Conservation (phyloP, 371 early-diverging fungal species). For the Mucor sp. region DNA sequence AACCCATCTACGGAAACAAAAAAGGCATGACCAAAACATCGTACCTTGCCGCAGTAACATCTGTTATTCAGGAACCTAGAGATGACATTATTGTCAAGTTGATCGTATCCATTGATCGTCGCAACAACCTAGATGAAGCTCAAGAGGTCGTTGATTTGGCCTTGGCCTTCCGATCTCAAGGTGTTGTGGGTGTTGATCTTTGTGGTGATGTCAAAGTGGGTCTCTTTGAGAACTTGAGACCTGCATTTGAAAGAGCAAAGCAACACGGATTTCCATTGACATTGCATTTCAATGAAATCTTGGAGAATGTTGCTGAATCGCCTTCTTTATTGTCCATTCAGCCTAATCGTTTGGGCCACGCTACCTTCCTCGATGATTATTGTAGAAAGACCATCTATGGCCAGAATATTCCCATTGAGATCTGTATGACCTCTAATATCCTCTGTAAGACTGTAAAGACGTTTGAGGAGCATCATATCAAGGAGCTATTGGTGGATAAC, state of each 20-base stretch:
- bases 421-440: constrained; percentile 72
- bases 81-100: constrained; percentile 50
- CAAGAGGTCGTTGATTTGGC: constrained; percentile 61
- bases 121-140: constrained; percentile 54
- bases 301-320: constrained; percentile 48
- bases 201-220: constrained; percentile 62
- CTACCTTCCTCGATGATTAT: constrained; percentile 49
- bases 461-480: constrained; percentile 59
- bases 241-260: constrained; percentile 57
- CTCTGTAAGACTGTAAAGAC: constrained; percentile 55
- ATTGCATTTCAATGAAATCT: constrained; percentile 62
- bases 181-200: constrained; percentile 67
- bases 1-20: not conserved
- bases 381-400: constrained; percentile 39
- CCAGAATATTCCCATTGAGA: constrained; percentile 56
- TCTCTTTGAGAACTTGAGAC: constrained; percentile 41
- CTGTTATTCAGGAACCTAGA: constrained; percentile 27
- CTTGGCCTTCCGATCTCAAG: constrained; percentile 35
- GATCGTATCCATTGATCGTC: constrained; percentile 61
- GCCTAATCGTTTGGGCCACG: constrained; percentile 66
- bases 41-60: constrained; percentile 52
- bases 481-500: constrained; percentile 40
- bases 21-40: constrained; percentile 57
- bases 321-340: constrained; percentile 37
- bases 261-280: constrained; percentile 55